Evolutionary conservation across 768 basidiomycete species (phyloP).

Genomic region (Trametes cubensis): DNA sequence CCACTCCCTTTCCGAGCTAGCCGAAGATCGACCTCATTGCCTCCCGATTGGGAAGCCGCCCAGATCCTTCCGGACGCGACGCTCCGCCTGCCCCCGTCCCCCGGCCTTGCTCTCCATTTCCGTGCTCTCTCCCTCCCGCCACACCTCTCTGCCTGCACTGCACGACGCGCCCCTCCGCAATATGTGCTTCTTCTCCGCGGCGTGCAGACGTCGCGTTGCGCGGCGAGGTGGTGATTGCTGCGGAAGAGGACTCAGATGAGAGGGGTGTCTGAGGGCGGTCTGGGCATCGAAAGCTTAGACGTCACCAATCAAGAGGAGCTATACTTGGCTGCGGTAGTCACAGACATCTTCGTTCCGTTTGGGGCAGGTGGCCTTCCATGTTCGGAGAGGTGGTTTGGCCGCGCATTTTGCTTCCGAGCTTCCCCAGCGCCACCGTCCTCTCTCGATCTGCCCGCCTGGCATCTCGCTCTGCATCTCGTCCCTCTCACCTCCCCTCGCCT

Average conservation of each 20-base stretch:
- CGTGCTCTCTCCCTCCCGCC: constrained; percentile 14
- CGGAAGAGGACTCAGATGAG: neutral
- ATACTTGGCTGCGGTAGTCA: constrained; percentile 24
- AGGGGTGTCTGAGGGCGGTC: neutral
- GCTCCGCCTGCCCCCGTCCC: constrained; percentile 10
- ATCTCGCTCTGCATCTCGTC: neutral
- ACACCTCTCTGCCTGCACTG: neutral
- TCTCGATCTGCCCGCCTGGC: constrained; percentile 7
- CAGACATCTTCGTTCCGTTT: constrained; percentile 19
- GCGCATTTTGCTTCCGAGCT: constrained; percentile 21
- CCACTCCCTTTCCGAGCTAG: constrained; percentile 27
- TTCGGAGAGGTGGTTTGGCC: constrained; percentile 12
- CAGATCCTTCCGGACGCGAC: constrained; percentile 21
- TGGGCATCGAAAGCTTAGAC: constrained; percentile 4
- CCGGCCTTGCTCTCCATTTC: constrained; percentile 14
- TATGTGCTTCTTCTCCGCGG: neutral
- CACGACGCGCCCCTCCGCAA: neutral
- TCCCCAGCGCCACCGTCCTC: constrained; percentile 18
- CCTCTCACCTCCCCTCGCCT: neutral
- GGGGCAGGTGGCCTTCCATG: constrained; percentile 21
- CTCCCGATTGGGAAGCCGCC: constrained; percentile 24
- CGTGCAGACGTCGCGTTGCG: neutral
- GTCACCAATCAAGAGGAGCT: constrained; percentile 20
- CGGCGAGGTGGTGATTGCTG: neutral
- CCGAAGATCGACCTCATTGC: constrained; percentile 29